phyloP scores from a whole-genome alignment of 805 yeast species.

The Hanseniaspora lindneri region DNA sequence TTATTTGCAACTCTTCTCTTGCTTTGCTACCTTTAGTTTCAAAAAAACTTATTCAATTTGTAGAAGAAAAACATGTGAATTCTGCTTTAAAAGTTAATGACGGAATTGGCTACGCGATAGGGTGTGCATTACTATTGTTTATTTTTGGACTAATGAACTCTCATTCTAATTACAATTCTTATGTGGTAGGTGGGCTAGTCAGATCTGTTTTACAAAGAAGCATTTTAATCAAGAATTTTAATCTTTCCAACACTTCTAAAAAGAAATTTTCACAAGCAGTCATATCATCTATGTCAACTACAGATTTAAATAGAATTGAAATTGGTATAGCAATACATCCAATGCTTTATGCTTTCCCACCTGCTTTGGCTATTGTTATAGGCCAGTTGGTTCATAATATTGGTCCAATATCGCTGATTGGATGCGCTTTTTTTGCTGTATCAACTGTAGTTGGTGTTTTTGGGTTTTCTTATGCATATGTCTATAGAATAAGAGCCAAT shows the following conservation, averaged over 20 bases:
- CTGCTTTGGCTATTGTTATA: constrained; percentile 45
- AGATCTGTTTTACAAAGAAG: constrained; percentile 57
- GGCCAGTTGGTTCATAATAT: constrained; percentile 48
- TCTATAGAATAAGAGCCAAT: constrained; percentile 39
- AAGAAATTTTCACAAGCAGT: constrained; percentile 46
- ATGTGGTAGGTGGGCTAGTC: constrained; percentile 53
- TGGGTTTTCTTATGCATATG: constrained; percentile 35
- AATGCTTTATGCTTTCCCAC: constrained; percentile 39
- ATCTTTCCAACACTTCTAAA: constrained; percentile 41
- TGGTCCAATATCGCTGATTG: constrained; percentile 55
- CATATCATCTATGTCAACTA: constrained; percentile 61
- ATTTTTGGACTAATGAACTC: constrained; percentile 34
- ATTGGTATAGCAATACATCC: constrained; percentile 52
- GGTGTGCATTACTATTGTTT: constrained; percentile 37
- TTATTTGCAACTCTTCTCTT: constrained; percentile 36
- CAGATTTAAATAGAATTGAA: constrained; percentile 66
- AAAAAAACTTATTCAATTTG: constrained; percentile 43
- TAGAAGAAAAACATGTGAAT: constrained; percentile 33
- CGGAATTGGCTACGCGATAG: constrained; percentile 56
- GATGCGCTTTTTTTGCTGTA: constrained; percentile 37
- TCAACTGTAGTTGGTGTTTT: constrained; percentile 35
- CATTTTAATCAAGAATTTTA: constrained; percentile 51
- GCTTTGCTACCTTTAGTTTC: constrained; percentile 46
- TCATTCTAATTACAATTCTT: constrained; percentile 41
- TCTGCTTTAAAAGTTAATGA: constrained; percentile 34